Base-by-base conservation (phyloP, 257 asterid genomes). In the Striga asiatica region DNA sequence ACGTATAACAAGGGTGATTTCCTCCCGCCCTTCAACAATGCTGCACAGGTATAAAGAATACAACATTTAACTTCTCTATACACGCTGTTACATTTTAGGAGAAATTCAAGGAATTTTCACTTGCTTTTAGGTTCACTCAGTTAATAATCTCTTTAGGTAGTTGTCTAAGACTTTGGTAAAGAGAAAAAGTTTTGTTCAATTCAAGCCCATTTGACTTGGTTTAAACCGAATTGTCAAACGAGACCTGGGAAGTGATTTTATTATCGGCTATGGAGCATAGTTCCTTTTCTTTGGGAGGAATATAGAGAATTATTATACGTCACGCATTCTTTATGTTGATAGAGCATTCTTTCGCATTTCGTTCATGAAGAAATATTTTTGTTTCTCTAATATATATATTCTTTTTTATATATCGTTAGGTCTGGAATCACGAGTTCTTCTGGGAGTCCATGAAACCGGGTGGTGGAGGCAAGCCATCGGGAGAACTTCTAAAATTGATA, bases 361-460 rank as follows among this genome's bases (percentile, higher is more conserved):
- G 5, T 28, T 50, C 39, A 45, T 20, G 54, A 55, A 22, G 19
- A 61, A 34, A 25, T n/a, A n/a, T n/a, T n/a, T n/a, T 32, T 28
- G 1, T n/a, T 19, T 34, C 37, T 19, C 28, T 45, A 5, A 22
- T 5, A 2, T 12, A 21, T 49, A n/a, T 28, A 25, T 20, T 41
- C 1, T 5, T 11, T 29, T 53, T 13, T 39, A n/a, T 61, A 25
- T 22, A 41, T 72, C 31, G 48, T 16, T 62, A 91, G 95, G 85
- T 68, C 16, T 91, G 98, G 98, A 91, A 87, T 72, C 98, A 91
- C 56, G 85, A 77, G 12, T 91, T 91, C 71, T 87, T 87, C 75
- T 91, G 96, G 98, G 95, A 81, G 69, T 91, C 98, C 1, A 87
- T 91, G 85, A 84, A 77, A 64, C 97, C 95, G 8, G 79, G 89